phyloP scores from a whole-genome alignment of 352 stramenopile genomes.

The Plasmopara muralis region DNA sequence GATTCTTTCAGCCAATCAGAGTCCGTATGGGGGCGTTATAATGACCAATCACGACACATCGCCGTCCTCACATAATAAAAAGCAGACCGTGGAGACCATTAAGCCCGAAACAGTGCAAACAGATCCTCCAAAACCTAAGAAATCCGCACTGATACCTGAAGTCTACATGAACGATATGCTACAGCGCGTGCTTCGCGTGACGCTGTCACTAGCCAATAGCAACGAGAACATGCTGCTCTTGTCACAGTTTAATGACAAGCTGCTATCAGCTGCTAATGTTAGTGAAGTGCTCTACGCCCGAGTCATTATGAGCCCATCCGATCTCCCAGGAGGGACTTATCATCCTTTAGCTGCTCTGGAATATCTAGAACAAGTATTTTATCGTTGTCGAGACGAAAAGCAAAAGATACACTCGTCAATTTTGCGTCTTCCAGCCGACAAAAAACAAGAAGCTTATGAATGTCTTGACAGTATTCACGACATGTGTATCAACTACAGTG shows the following conservation, averaged over 20 bases:
- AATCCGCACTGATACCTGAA: slow-evolving; percentile 29
- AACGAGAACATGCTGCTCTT: slow-evolving; percentile 34
- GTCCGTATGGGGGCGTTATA: slow-evolving; percentile 7
- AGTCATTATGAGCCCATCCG: slow-evolving; percentile 46
- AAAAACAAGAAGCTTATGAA: slow-evolving; percentile 47
- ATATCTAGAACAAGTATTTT: slow-evolving; percentile 76
- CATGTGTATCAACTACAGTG: slow-evolving; percentile 84
- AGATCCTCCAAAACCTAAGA: slow-evolving; percentile 35
- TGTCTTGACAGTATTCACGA: slow-evolving; percentile 51
- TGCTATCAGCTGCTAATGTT: slow-evolving; percentile 36
- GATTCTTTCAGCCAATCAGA: slow-evolving; percentile 22
- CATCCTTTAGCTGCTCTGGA: slow-evolving; percentile 49
- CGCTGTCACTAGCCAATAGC: slow-evolving; percentile 28
- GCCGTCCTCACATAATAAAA: slow-evolving; percentile 9
- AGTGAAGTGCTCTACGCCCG: slow-evolving; percentile 70
- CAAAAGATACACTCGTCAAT: slow-evolving; percentile 67
- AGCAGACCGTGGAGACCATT: slow-evolving; percentile 12
- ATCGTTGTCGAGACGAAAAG: slow-evolving; percentile 58
- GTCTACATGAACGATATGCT: slow-evolving; percentile 74
- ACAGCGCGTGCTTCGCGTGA: slow-evolving; percentile 60
- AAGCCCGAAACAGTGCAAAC: slow-evolving; percentile 1
- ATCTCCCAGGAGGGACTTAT: slow-evolving; percentile 44
- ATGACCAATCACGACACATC: slow-evolving; percentile 16
- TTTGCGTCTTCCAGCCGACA: slow-evolving; percentile 32
- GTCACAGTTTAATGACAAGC: slow-evolving; percentile 23